These are phyloP conservation scores for Talaromyces sp. DNA, from an alignment of 2,329 filamentous ascomycete species.

Conservation along the genomic window DNA sequence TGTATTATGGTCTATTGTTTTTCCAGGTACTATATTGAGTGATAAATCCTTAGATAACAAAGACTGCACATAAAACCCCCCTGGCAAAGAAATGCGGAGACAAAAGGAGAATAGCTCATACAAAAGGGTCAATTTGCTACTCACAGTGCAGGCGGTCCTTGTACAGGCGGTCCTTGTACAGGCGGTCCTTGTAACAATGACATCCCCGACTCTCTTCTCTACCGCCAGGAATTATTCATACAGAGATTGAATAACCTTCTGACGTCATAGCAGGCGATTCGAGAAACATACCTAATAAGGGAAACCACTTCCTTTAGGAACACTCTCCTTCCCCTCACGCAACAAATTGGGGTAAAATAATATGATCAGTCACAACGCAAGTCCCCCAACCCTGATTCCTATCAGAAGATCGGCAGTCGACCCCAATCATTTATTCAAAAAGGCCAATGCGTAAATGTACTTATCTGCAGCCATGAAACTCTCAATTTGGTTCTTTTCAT, in stretches of 20 bases:
- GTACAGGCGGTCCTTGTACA: no score
- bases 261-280: background rate
- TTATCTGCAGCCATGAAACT: background rate
- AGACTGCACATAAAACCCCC: background rate
- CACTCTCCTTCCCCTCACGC: background rate
- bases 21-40: no score
- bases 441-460: background rate
- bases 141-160: no score
- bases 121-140: background rate
- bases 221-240: background rate
- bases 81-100: background rate
- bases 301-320: background rate
- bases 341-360: background rate
- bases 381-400: background rate
- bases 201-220: background rate
- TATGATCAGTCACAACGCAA: background rate
- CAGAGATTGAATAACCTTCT: background rate
- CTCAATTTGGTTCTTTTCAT: background rate
- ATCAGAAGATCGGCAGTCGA: background rate
- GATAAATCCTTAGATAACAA: background rate
- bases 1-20: background rate
- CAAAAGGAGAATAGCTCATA: background rate
- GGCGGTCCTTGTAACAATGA: background rate
- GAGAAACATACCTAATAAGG: background rate
- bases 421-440: background rate